These are phyloP conservation scores for Ascochyta fabae DNA, from an alignment of 2,329 filamentous ascomycete genomes.

Conservation along the genomic window DNA sequence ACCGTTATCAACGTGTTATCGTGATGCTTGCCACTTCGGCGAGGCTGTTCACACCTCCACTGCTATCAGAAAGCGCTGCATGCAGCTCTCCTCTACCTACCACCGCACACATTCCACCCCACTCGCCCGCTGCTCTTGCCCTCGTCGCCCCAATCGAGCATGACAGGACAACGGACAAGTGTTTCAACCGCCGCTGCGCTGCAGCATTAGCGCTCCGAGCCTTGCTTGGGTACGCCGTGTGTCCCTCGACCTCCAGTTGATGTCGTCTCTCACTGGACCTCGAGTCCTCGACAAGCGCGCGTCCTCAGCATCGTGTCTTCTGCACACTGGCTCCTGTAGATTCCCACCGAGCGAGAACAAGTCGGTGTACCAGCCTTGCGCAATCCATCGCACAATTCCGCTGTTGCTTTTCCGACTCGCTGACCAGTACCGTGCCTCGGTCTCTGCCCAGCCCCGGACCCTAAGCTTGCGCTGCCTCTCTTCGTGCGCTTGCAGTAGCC, in stretches of 20 bases:
- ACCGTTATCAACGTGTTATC: slow-evolving; percentile 33
- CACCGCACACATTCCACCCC: slow-evolving; percentile 8
- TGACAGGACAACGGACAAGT: slow-evolving; percentile 19
- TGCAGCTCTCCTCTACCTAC: background rate
- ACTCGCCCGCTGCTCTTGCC: slow-evolving; percentile 32
- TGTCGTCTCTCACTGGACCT: slow-evolving; percentile 10
- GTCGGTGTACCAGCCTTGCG: slow-evolving; percentile 35
- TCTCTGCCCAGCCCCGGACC: slow-evolving; percentile 4
- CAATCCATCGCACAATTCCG: slow-evolving; percentile 27
- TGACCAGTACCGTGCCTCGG: slow-evolving; percentile 18
- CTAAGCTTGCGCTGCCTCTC: slow-evolving; percentile 10
- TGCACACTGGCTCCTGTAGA: slow-evolving; percentile 24
- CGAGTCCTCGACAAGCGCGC: slow-evolving; percentile 14
- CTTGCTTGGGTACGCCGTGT: slow-evolving; percentile 26
- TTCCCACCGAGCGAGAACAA: slow-evolving; percentile 39
- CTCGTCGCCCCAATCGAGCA: slow-evolving; percentile 31
- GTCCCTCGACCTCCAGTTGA: slow-evolving; percentile 25
- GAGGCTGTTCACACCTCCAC: slow-evolving; percentile 12
- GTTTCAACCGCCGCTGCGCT: slow-evolving; percentile 31
- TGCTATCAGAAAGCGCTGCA: slow-evolving; percentile 18
- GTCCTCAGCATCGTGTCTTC: slow-evolving; percentile 31
- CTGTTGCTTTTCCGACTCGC: slow-evolving; percentile 33
- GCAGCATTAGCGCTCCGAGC: slow-evolving; percentile 27
- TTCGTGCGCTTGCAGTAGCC: slow-evolving; percentile 34
- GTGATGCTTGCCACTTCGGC: slow-evolving; percentile 27